Base-by-base conservation (phyloP, 768 basidiomycete species). In the Sporobolomyces phaffii region DNA sequence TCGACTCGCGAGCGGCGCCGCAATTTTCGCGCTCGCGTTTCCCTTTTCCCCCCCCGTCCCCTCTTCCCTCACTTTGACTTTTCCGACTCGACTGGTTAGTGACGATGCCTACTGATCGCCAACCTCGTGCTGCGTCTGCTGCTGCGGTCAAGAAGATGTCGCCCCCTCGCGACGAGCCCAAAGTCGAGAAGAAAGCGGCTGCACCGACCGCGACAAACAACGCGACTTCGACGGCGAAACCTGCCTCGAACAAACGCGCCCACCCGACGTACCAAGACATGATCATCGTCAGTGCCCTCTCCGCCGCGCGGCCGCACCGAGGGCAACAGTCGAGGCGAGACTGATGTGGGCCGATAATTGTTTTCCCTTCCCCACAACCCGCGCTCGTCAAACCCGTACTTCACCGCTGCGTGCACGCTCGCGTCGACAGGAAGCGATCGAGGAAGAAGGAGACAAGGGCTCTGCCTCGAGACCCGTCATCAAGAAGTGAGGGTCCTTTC, bases 391-490 rank as follows among this genome's bases (percentile, higher is more conserved):
- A 22, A 14, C 14, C 2, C 24, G 8, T 31, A 26, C 22, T 1
- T 48, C 28, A 33, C 48, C 48, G 38, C 34, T 17, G 26, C 33
- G 24, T 38, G 34, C 18, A 29, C 5, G 34, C 29, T n/a, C 34
- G 24, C 3, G n/a, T 28, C 31, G 18, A 7, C 79, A 61, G 81
- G 78, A 38, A 29, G 68, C 68, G 14, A 62, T 70, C 56, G 45
- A 62, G 41, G 80, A 86, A 76, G 84, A 83, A 72, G 85, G 86
- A 45, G 80, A 81, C 31, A 85, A 87, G 51, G 72, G 79, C 60
- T 90, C 89, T 65, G 90, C 90, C 43, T 91, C 89, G 18, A 83
- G 91, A 52, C 79, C 80, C 26, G 82, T 82, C 10, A 87, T 92
- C 78, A 93, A 92, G 85, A 89, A 89, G 83, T 88, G 64, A 71